Conservation (phyloP, 2,329 filamentous ascomycete genomes). For the Beauveria caledonica region DNA sequence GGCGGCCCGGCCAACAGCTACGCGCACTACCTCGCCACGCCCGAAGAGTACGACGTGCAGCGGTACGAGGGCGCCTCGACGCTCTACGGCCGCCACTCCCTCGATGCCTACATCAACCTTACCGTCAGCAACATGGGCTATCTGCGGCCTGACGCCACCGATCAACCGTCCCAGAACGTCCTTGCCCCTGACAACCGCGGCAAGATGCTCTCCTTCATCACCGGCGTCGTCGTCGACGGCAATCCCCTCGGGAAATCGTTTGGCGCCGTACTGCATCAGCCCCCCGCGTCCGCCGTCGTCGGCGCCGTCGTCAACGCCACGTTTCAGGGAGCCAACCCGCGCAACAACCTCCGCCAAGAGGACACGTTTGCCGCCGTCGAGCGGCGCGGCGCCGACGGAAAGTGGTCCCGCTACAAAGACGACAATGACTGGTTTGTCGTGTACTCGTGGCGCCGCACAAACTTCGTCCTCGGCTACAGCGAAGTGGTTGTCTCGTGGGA, state of each 20-base stretch:
- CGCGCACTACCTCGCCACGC: slow-evolving; percentile 70
- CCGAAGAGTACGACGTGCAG: slow-evolving; percentile 75
- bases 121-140: slow-evolving; percentile 54
- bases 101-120: slow-evolving; percentile 81
- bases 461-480: slow-evolving; percentile 62
- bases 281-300: slow-evolving; percentile 43
- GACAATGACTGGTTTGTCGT: slow-evolving; percentile 80
- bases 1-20: slow-evolving; percentile 89
- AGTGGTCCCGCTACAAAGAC: slow-evolving; percentile 60
- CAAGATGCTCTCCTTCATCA: slow-evolving; percentile 71
- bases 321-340: slow-evolving; percentile 82
- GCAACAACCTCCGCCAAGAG: slow-evolving; percentile 77
- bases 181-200: slow-evolving; percentile 71
- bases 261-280: slow-evolving; percentile 55
- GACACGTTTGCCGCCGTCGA: slow-evolving; percentile 73
- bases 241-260: slow-evolving; percentile 58
- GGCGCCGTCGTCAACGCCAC: slow-evolving; percentile 57
- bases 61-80: slow-evolving; percentile 95
- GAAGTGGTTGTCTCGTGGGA: slow-evolving; percentile 78
- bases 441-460: slow-evolving; percentile 70
- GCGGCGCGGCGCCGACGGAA: slow-evolving; percentile 33
- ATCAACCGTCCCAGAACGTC: slow-evolving; percentile 43
- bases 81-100: slow-evolving; percentile 72
- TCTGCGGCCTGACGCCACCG: slow-evolving; percentile 28
- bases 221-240: slow-evolving; percentile 67